phyloP scores from a whole-genome alignment of 192 early-diverging fungal genomes.

The Glomus cerebriforme region DNA sequence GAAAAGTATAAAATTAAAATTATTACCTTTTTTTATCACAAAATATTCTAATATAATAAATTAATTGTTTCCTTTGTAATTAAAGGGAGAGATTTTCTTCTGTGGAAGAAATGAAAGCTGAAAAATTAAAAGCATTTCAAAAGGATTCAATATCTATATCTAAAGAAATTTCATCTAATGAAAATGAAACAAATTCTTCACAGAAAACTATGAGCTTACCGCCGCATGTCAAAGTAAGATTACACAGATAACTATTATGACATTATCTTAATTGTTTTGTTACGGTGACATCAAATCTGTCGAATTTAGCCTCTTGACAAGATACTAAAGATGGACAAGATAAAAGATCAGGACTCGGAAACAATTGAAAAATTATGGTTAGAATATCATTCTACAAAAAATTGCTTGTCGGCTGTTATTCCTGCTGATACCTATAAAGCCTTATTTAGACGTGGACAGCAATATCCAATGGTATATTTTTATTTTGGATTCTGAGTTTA shows the following conservation, averaged over 20 bases:
- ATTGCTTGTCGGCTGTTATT: constrained; percentile 64
- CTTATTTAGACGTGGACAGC: constrained; percentile 52
- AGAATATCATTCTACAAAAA: constrained; percentile 63
- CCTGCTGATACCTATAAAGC: constrained; percentile 59
- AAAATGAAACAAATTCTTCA: neutral
- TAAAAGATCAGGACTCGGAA: constrained; percentile 44
- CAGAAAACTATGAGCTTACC: neutral
- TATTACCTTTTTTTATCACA: neutral
- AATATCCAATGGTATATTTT: constrained; percentile 58
- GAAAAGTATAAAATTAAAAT: neutral
- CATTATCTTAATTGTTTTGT: neutral
- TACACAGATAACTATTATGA: neutral
- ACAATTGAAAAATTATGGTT: constrained; percentile 72
- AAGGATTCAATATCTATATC: neutral
- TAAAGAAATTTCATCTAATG: neutral
- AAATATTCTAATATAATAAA: no score
- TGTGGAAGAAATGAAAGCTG: constrained; percentile 3
- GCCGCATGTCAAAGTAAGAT: neutral
- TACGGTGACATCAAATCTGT: neutral
- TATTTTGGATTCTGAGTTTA: neutral
- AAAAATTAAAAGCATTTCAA: constrained; percentile 1
- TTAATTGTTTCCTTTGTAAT: neutral
- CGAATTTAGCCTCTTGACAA: constrained; percentile 50
- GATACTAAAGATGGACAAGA: constrained; percentile 54
- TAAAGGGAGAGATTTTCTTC: neutral